Conservation (phyloP, 331 rosid species). For the Stylosanthes scabra region DNA sequence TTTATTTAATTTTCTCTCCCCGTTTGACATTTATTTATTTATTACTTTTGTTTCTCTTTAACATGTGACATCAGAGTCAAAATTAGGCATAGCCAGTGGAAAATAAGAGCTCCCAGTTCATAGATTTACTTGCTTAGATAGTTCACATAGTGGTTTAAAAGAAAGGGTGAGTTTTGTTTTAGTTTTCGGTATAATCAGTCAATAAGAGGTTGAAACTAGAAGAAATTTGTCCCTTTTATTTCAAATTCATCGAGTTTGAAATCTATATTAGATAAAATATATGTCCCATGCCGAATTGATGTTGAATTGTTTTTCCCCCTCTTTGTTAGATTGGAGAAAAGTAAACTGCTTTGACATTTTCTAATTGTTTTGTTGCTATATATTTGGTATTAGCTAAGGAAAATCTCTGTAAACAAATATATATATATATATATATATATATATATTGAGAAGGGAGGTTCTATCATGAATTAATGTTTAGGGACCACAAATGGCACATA, state of each 20-base stretch:
- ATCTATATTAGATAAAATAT: constrained; percentile 1
- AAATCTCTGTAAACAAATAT: no score
- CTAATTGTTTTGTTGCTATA: constrained; percentile 24
- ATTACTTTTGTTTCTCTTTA: no score
- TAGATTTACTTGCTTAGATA: not conserved
- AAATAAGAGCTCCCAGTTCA: constrained; percentile 17
- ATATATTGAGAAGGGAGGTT: no score
- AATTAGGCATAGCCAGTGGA: not conserved
- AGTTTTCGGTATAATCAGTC: not conserved
- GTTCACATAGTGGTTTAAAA: not conserved
- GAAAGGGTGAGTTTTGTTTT: not conserved
- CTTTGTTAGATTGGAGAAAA: not conserved
- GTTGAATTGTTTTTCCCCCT: constrained; percentile 7
- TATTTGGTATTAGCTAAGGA: not conserved
- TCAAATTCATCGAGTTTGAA: constrained; percentile 16
- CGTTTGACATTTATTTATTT: not conserved
- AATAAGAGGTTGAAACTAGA: constrained; percentile 12
- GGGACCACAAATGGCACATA: no score
- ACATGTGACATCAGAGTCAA: not conserved
- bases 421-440: no score
- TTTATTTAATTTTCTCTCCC: not conserved
- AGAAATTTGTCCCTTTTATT: not conserved
- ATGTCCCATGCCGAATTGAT: not conserved
- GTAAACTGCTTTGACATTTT: not conserved
- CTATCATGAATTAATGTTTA: no score